Percentiles rank a stretch among this genome's conserved stretches.
Conservation (phyloP, 768 basidiomycete genomes). For the Hortiboletus flavorubellus region DNA sequence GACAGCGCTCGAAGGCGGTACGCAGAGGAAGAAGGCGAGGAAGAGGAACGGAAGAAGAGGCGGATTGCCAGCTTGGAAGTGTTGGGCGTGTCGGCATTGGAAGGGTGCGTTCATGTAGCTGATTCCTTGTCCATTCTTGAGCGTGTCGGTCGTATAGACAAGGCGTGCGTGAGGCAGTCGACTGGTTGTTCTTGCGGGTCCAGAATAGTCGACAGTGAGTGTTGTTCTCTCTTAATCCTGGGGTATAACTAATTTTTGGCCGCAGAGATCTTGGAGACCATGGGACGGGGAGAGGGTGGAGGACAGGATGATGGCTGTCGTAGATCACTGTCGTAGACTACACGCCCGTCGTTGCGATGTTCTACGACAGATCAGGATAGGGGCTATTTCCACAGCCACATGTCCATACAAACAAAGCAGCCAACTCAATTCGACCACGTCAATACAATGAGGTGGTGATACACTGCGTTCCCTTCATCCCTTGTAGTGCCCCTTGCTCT, state of each 20-base stretch:
- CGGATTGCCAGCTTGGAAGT: slow-evolving; percentile 79
- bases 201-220: slow-evolving; percentile 77
- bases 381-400: slow-evolving; percentile 1
- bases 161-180: slow-evolving; percentile 84
- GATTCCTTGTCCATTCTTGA: neutral
- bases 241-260: neutral
- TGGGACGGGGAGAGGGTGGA: slow-evolving; percentile 11
- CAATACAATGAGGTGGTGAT: slow-evolving; percentile 28
- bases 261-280: slow-evolving; percentile 20
- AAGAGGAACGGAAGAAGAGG: slow-evolving; percentile 43
- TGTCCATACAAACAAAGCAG: slow-evolving; percentile 6
- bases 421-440: neutral
- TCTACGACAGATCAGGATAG: neutral
- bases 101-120: slow-evolving; percentile 59
- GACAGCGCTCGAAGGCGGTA: slow-evolving; percentile 61
- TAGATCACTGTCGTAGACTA: neutral
- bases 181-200: slow-evolving; percentile 93
- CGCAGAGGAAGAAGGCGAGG: slow-evolving; percentile 45
- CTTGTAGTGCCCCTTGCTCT: slow-evolving; percentile 64
- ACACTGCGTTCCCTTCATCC: slow-evolving; percentile 56
- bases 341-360: too few species aligned
- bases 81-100: slow-evolving; percentile 86
- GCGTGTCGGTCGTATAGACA: slow-evolving; percentile 47
- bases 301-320: neutral
- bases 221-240: neutral